These are phyloP conservation scores for Pochonia chlamydosporia DNA, from an alignment of 2,329 filamentous ascomycete genomes.

Conservation along the genomic window DNA sequence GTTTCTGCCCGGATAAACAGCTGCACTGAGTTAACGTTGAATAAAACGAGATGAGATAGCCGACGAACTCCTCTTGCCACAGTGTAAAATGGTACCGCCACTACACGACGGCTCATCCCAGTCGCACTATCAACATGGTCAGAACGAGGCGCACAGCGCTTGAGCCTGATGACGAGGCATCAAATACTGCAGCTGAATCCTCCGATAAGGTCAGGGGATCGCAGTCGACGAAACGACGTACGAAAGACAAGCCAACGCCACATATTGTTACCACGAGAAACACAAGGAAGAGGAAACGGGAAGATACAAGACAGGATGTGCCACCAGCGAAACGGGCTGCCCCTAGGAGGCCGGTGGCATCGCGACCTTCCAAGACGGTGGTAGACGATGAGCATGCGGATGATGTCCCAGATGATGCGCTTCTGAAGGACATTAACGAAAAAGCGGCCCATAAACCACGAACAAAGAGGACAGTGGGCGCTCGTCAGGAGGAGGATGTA, in stretches of 20 bases:
- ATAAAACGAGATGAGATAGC: too few relatives aligned
- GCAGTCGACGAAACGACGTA: background rate
- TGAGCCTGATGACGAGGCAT: background rate
- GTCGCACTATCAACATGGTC: background rate
- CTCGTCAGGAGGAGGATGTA: background rate
- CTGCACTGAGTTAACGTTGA: too few relatives aligned
- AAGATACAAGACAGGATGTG: background rate
- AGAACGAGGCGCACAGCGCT: constrained; percentile 1
- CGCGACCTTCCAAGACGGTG: background rate
- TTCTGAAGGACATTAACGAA: background rate
- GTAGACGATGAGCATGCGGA: background rate
- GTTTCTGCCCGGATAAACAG: too few relatives aligned
- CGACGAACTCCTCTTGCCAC: background rate
- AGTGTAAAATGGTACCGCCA: background rate
- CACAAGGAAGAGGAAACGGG: background rate
- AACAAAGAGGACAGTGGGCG: background rate
- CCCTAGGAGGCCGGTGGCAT: background rate
- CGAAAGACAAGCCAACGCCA: background rate
- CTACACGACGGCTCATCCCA: background rate
- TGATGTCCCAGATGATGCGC: background rate
- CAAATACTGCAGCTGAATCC: background rate
- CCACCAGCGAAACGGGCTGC: background rate
- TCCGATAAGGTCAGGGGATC: background rate
- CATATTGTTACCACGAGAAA: background rate
- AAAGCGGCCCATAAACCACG: background rate